Conservation (phyloP, 208 protist genomes). For the Trypanosoma conorhini region DNA sequence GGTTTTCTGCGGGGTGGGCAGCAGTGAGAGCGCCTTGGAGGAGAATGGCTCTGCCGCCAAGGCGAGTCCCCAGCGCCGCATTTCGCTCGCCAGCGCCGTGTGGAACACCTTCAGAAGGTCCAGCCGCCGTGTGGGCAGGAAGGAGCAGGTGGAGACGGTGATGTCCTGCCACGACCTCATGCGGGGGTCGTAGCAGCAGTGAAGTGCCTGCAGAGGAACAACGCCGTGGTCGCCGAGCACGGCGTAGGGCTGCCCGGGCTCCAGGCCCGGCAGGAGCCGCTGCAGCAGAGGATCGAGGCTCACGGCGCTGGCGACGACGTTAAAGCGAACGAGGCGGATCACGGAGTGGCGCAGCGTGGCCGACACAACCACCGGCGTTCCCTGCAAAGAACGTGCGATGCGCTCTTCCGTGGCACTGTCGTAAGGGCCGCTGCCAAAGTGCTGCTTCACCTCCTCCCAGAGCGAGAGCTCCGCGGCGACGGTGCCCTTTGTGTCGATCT, state of each 20-base stretch:
- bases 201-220: slow-evolving; percentile 80
- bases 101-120: slow-evolving; percentile 50
- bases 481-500: slow-evolving; percentile 88
- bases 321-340: slow-evolving; percentile 70
- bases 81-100: slow-evolving; percentile 31
- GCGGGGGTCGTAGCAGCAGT: slow-evolving; percentile 86
- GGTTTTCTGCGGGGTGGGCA: slow-evolving; percentile 58
- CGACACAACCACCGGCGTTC: slow-evolving; percentile 71
- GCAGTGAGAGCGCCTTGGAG: slow-evolving; percentile 56
- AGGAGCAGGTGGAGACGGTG: slow-evolving; percentile 55
- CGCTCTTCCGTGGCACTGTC: slow-evolving; percentile 53
- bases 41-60: slow-evolving; percentile 40
- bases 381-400: slow-evolving; percentile 63
- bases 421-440: slow-evolving; percentile 84
- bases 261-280: slow-evolving; percentile 44
- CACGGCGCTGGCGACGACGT: slow-evolving; percentile 10
- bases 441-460: slow-evolving; percentile 85
- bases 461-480: slow-evolving; percentile 78
- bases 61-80: slow-evolving; percentile 70
- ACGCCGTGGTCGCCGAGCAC: slow-evolving; percentile 58
- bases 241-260: slow-evolving; percentile 75
- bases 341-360: slow-evolving; percentile 72
- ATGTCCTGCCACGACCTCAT: slow-evolving; percentile 76
- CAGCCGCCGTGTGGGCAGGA: slow-evolving; percentile 67
- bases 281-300: slow-evolving; percentile 40